These are phyloP conservation scores for Didymella pomorum DNA, from an alignment of 2,329 filamentous ascomycete species.

Conservation along the genomic window DNA sequence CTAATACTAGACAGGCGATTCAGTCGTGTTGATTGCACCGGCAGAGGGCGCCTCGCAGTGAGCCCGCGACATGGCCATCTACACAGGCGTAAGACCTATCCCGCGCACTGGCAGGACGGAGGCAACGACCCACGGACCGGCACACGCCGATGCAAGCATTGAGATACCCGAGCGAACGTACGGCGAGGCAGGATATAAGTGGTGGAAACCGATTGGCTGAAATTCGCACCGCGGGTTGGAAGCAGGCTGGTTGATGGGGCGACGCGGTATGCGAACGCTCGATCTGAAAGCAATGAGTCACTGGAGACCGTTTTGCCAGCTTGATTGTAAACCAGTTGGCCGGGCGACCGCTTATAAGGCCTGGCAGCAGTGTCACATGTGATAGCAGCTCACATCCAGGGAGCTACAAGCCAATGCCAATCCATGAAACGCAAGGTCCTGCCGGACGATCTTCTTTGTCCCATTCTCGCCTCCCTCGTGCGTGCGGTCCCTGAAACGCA, in stretches of 20 bases:
- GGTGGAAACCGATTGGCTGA: conserved; percentile 5
- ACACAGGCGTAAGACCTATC: conserved; percentile 16
- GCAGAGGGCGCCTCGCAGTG: conserved; percentile 42
- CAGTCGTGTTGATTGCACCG: conserved; percentile 60
- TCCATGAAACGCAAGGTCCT: background rate
- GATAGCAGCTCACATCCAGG: background rate
- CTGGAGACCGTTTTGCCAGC: background rate
- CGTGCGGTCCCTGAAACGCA: background rate
- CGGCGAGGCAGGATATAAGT: conserved; percentile 4
- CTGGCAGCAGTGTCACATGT: background rate
- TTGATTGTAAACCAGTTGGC: conserved; percentile 9
- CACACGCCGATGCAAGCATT: conserved; percentile 11
- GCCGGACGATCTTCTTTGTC: background rate
- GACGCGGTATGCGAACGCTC: conserved; percentile 14
- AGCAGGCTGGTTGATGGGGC: conserved; percentile 13
- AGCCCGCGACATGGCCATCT: conserved; percentile 19
- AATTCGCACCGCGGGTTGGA: conserved; percentile 5
- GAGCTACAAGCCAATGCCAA: background rate
- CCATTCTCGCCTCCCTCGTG: background rate
- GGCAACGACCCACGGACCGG: conserved; percentile 5
- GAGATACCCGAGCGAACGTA: conserved; percentile 35
- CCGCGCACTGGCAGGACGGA: conserved; percentile 6
- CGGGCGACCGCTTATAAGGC: conserved; percentile 8
- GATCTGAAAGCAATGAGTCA: conserved; percentile 16
- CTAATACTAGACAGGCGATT: conserved; percentile 52